phyloP scores from a whole-genome alignment of 768 basidiomycete species.

The Butyriboletus loyo region DNA sequence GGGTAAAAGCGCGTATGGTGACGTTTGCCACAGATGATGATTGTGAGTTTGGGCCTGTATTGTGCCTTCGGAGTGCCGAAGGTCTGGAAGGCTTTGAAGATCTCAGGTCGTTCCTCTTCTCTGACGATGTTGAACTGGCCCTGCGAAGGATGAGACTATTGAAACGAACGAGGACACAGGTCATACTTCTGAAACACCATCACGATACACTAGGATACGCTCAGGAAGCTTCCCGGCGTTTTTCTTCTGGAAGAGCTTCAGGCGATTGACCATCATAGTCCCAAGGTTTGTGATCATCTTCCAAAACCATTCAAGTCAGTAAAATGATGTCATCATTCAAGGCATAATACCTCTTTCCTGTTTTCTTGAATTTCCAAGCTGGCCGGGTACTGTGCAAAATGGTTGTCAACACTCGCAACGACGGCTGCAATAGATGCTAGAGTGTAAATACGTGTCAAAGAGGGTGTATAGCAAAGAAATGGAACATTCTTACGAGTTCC shows the following conservation, averaged over 20 bases:
- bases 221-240: constrained; percentile 38
- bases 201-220: constrained; percentile 55
- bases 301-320: not conserved
- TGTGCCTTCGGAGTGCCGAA: constrained; percentile 34
- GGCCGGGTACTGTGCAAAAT: constrained; percentile 49
- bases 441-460: not conserved
- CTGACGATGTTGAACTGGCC: constrained; percentile 50
- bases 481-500: constrained; percentile 38
- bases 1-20: constrained; percentile 59
- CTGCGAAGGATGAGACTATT: constrained; percentile 24
- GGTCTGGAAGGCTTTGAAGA: constrained; percentile 40
- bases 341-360: constrained; percentile 59
- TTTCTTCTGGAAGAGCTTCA: constrained; percentile 38
- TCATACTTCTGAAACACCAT: constrained; percentile 76
- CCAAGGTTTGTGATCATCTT: constrained; percentile 49
- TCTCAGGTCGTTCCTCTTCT: constrained; percentile 41
- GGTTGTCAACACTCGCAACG: constrained; percentile 45
- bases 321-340: not conserved
- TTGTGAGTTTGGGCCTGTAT: constrained; percentile 48
- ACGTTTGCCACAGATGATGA: constrained; percentile 56
- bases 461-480: not conserved
- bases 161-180: not conserved
- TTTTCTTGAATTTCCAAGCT: constrained; percentile 49
- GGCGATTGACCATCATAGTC: constrained; percentile 47
- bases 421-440: constrained; percentile 51